Base-by-base conservation (phyloP, 768 basidiomycete genomes). In the Boletus barrowsii region DNA sequence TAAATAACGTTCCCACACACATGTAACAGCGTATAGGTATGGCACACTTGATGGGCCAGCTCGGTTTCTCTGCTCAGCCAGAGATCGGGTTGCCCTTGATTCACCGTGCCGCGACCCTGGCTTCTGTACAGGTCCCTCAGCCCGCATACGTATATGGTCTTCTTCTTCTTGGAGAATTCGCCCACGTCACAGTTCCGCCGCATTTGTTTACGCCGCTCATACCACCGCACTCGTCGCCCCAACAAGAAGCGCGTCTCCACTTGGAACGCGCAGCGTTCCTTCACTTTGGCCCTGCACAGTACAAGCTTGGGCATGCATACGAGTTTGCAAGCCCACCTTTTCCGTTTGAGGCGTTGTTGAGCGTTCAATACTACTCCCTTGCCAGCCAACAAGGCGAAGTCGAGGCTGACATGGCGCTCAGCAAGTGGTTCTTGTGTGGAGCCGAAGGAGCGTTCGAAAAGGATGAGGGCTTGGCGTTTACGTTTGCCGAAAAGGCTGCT, bases 381-480 rank as follows among this genome's bases (percentile, higher is more conserved):
- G 92, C 90, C 0, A 87, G 84, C 53, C 87, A 95, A 70, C 83
- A 88, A 55, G 90, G 91, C 33, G 92, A 97, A 69, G 78, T 81
- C 22, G 94, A 98, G 68, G 96, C 96, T 0, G 93, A 98, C 67
- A 95, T 98, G 93, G 95, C 93, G 3, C 79, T 98, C 49, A 87
- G 84, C 70, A 98, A 97, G 72, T 98, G 96, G 95, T 98, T 97
- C 76, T 73, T 98, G 46, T 95, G 93, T 66, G 95, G 95, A 4
- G 84, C 86, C 0, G 78, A 80, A 35, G 81, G 81, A 9, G 73
- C 76, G 14, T 94, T 97, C 61, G 90, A 90, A 37, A 93, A 93
- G 70, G 91, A 95, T 68, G 93, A 97, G 67, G 73, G 68, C 2
- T 78, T 98, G 4, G 94, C 96, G 3, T 83, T 83, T 59, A 89